Evolutionary conservation across 108 stramenopile species (phyloP).

Genomic region (Seminavis robusta): DNA sequence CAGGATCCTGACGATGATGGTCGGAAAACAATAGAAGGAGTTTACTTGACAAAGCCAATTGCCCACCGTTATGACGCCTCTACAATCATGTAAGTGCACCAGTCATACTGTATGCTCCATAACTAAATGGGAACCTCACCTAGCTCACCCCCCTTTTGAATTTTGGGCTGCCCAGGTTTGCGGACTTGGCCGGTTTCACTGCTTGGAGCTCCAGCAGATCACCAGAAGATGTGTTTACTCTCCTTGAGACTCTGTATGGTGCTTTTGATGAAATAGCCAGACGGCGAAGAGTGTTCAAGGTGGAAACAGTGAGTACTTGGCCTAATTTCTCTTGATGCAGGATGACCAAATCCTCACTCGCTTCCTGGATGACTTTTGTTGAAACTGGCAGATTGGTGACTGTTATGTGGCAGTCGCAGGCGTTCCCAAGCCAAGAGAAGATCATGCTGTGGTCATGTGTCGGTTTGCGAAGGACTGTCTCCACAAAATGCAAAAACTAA

Average conservation of each 20-base stretch:
- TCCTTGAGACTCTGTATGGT: slow-evolving; percentile 43
- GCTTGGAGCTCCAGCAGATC: slow-evolving; percentile 41
- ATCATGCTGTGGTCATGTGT: slow-evolving; percentile 21
- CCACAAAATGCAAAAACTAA: slow-evolving; percentile 12
- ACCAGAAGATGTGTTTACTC: slow-evolving; percentile 40
- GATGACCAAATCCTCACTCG: no score
- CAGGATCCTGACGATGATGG: no score
- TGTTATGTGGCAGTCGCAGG: slow-evolving; percentile 12
- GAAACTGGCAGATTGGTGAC: slow-evolving; percentile 11
- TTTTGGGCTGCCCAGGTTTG: neutral
- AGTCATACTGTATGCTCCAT: no score
- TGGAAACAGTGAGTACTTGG: no score
- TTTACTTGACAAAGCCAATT: no score
- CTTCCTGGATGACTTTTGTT: no score
- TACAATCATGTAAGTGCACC: no score
- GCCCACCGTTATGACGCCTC: no score
- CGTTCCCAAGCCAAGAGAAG: slow-evolving; percentile 1
- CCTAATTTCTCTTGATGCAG: no score
- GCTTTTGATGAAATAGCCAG: slow-evolving; percentile 37
- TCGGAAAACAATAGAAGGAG: no score
- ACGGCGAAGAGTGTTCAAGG: neutral
- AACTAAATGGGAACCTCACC: no score
- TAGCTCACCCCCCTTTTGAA: no score
- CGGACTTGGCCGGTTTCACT: slow-evolving; percentile 34
- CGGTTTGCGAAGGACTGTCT: slow-evolving; percentile 30